Evolutionary conservation across 768 basidiomycete genomes (phyloP), one percentile per base, ranked within the genome.

Genomic region (Termitomyces sp.): DNA sequence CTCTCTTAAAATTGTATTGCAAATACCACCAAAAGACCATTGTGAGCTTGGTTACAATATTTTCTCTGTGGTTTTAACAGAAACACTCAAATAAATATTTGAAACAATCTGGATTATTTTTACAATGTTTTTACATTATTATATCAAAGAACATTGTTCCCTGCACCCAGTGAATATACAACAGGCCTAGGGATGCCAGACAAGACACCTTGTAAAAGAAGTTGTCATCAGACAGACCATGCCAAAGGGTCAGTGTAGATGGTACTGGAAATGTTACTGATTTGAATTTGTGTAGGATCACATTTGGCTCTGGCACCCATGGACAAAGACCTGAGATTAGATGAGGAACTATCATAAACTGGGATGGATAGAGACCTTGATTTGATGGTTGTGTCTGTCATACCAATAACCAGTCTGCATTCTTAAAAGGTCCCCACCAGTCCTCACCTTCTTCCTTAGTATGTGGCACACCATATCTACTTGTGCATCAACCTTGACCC

Each of bases 221-320:
- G 77, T 43, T 89, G 83, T 25, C 86, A 78, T 4, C 97, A 84
- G 23, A 98, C 94, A 20, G 90, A 82, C 54, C 95, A 88, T 22
- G 97, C 97, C 16, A 99, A 82, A 4, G 95, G 94, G 68, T 98
- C 97, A n/a, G n/a, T n/a, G 64, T 98, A 96, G 38, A 91, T 80
- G 0, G 97, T 98, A 54, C 77, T 76, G 2, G 94, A 94, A 61
- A 98, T 93, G 71, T 98, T 96, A 58, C 87, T 88, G 53, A 98
- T 97, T 69, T 98, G 95, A 23, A 99, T 83, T 38, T 94, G 84
- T 1, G 94, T 96, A 0, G 97, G 95, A 69, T 99, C 97, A 62
- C 81, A 82, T 72, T 98, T 99, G 13, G 94, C 89, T 12, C 94
- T 87, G 3, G 95, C 91, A 27, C 97, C 97, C 94, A 99, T 97